phyloP scores from a whole-genome alignment of 2,329 filamentous ascomycete genomes.

The Cadophora sp. region DNA sequence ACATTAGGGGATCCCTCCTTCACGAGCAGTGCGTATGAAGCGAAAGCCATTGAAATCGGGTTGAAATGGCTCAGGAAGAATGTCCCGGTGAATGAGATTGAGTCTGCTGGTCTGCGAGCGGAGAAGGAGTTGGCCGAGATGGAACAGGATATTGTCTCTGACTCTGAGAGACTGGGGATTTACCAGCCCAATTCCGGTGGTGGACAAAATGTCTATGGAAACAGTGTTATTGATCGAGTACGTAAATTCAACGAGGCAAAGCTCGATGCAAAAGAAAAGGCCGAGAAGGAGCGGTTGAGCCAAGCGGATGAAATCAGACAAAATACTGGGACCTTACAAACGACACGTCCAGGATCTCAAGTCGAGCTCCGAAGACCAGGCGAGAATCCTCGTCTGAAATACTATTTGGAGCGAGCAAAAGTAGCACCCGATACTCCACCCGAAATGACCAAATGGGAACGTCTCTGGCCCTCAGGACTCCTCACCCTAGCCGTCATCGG shows the following conservation, averaged over 20 bases:
- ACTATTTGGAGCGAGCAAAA: constrained; percentile 51
- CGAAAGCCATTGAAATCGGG: constrained; percentile 51
- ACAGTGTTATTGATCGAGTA: constrained; percentile 62
- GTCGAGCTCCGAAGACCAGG: constrained; percentile 40
- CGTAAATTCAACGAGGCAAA: constrained; percentile 57
- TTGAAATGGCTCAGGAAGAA: constrained; percentile 61
- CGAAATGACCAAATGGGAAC: constrained; percentile 57
- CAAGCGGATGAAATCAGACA: constrained; percentile 47
- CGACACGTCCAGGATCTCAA: constrained; percentile 28
- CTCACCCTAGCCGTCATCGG: constrained; percentile 54
- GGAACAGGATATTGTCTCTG: constrained; percentile 48
- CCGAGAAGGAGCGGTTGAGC: constrained; percentile 47
- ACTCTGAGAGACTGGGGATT: constrained; percentile 40
- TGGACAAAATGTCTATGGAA: constrained; percentile 59
- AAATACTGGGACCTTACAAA: constrained; percentile 39
- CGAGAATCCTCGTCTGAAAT: constrained; percentile 38
- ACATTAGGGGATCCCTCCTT: constrained; percentile 66
- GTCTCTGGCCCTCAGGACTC: constrained; percentile 61
- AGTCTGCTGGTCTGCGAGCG: constrained; percentile 65
- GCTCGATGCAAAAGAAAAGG: constrained; percentile 53
- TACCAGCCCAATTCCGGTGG: constrained; percentile 40
- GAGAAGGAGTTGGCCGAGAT: constrained; percentile 66
- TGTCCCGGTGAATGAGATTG: constrained; percentile 63
- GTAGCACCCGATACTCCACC: constrained; percentile 59
- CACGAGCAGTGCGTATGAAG: constrained; percentile 32